Base-by-base conservation (phyloP, 225 moss, liverwort and hornwort species). In the Sphagnum tenellum region DNA sequence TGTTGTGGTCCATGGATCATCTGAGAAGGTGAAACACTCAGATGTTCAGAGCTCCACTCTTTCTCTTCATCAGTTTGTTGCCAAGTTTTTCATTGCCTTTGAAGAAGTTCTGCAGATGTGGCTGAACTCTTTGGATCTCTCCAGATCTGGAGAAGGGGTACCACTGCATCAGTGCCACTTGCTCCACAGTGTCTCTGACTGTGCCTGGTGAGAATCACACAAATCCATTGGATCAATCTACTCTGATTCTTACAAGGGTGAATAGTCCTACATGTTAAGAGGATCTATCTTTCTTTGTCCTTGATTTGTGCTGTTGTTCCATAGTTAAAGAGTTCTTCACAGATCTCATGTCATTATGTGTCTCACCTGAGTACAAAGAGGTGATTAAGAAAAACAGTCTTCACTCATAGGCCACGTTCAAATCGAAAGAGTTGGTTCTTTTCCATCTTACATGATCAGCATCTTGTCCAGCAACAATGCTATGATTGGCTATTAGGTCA, bases 361-460 rank as follows among this genome's bases (percentile, higher is more conserved):
- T 57, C 56, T 29, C 56, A 57, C 56, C 56, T 57, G 12, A 8
- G 56, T 6, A 57, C 12, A 12, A 29, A 4, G 56, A 12, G 56
- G 29, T 57, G 56, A 29, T 77, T 71, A 63, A 77, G 29, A 29
- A 29, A 29, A 29, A 29, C 77, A 81, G 11, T 60, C 77, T 68
- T 5, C 78, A 63, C 66, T 78, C 73, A 4, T 52, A 10, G 4
- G 68, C 78, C 65, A 73, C 66, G 48, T 69, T 72, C 44, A 73
- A 6, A 48, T 45, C 70, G 12, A 60, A 75, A 4, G 75, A 29
- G 29, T 66, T 60, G 47, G 63, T 53, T 82, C 78, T 9, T 66
- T 73, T 4, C 71, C 78, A 45, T 78, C 78, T 78, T 78, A 78
- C 4, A 82, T 66, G 65, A 78, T 55, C 68, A 82, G 56, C 62